Base-by-base conservation (phyloP, 1,284 basidiomycete species). In the Trichosporon asahii region DNA sequence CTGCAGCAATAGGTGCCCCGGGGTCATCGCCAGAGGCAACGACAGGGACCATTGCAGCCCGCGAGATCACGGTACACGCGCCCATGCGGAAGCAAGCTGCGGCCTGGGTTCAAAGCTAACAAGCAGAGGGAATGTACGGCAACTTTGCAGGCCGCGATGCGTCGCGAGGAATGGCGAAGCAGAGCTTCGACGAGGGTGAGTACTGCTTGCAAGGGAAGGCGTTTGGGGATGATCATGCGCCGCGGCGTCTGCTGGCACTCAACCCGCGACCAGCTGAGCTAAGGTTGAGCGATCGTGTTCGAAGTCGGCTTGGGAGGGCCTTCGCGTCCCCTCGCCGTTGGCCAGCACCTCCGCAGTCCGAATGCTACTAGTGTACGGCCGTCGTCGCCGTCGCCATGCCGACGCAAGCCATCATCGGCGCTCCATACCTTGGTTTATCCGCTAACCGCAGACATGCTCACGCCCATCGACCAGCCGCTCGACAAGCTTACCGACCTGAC, bases 121-220 rank as follows among this genome's bases (percentile, higher is more conserved):
- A 8, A 9, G 18, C 69, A 93, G 94, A 90, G 76, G 95, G 95
- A 0, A 94, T 95, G 88, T 98, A 98, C 79, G 95, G 94, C 35
- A 97, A 97, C 84, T 97, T 98, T 86, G 94, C 95, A 1, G 95
- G 95, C 2, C 86, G 94, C 66, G 95, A 98, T 84, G 95, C 95
- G 0, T 95, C 92, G 9, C 86, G 94, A 61, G 94, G 95, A 12
- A 96, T 97, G 94, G 95, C 95, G 8, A 97, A 95, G 83, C 95
- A 98, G 84, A 95, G 93, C 3, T 98, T 98, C 76, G 95, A 95
- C 76, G 64, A 86, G 31, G 93, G 94, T 93, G 77, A 72, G 89
- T 83, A 18, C 6, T 27, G n/a, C n/a, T 11, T 53, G 49, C 23
- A 21, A 11, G 1, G 49, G n/a, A 23, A 53, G 21, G 9, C n/a